Conservation (phyloP, 2,329 filamentous ascomycete species). For the Scedosporium apiospermum region DNA sequence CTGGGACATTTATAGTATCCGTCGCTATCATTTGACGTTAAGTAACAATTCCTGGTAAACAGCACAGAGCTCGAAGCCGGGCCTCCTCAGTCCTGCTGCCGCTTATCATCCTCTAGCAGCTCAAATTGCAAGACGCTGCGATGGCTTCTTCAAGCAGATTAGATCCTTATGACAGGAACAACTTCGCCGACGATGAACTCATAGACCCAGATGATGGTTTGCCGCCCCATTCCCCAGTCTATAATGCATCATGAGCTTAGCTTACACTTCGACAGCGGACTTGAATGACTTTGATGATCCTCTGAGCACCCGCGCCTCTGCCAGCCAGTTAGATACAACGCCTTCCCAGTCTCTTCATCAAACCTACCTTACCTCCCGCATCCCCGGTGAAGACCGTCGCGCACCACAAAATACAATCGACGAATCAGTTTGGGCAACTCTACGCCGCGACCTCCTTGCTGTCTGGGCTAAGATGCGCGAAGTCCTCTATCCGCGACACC, state of each 20-base stretch:
- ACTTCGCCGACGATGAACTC: slow-evolving; percentile 58
- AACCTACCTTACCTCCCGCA: slow-evolving; percentile 76
- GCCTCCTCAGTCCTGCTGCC: too few species aligned
- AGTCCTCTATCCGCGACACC: slow-evolving; percentile 90
- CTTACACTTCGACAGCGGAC: slow-evolving; percentile 46
- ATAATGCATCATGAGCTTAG: background rate
- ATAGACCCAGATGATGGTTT: slow-evolving; percentile 74
- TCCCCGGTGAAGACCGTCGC: slow-evolving; percentile 85
- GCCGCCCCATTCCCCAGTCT: slow-evolving; percentile 9
- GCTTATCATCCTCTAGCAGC: background rate
- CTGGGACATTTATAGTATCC: too few species aligned
- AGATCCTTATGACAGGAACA: slow-evolving; percentile 13
- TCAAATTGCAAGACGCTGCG: background rate
- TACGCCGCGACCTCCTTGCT: slow-evolving; percentile 80
- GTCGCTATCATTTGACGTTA: too few species aligned
- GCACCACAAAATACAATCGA: slow-evolving; percentile 92
- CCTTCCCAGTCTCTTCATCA: slow-evolving; percentile 56
- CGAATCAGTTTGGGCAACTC: slow-evolving; percentile 94
- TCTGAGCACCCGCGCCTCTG: slow-evolving; percentile 46
- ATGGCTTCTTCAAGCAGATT: slow-evolving; percentile 10
- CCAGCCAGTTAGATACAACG: slow-evolving; percentile 78
- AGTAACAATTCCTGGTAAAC: too few species aligned
- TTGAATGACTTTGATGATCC: slow-evolving; percentile 93
- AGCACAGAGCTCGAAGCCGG: too few species aligned
- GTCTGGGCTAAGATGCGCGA: slow-evolving; percentile 98